Evolutionary conservation across 345 rosid species (phyloP), one percentile per base, ranked within the genome.

Genomic region (Rhizophora apiculata): DNA sequence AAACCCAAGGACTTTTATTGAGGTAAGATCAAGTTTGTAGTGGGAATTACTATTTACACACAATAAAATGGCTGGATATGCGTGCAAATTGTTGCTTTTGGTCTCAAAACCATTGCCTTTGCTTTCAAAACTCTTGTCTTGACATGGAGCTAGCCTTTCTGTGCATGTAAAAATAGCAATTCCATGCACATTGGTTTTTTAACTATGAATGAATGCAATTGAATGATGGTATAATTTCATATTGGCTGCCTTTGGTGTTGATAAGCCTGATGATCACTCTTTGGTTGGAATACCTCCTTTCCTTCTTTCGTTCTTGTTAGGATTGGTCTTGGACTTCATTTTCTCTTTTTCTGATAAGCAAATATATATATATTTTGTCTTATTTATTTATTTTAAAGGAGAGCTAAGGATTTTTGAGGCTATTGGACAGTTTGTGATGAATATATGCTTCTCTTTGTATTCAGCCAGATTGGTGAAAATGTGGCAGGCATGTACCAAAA

Each of bases 1-100:
- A 20, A 70, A 88, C 74, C 99, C 99, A 0, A 79, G 78, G 70
- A 92, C 88, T 66, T 96, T 92, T 80, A 77, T 88, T 31, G 82
- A 84, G 89, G 99, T 90, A 64, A 48, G 68, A 24, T 39, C 8
- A 27, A 18, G 54, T 43, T 31, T 29, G 27, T 37, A 3, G 49
- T 13, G 49, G 49, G 49, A 13, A 13, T 43, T 13, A 15, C 49
- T 11, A 13, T 15, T 43, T 43, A 13, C 19, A 43, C 11, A 11
- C 19, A 43, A 13, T 43, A 43, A 43, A 43, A 43, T 43, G 49
- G 49, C 18, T 13, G 19, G 49, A 43, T 43, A 43, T 15, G 18
- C 49, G 13, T 2, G 18, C 6, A 43, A 43, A 11, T 4, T 15
- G 16, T 43, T 15, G 49, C 49, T 43, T 43, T 43, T 43, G 49